Base-by-base conservation (phyloP, 2,329 filamentous ascomycete species). In the Colletotrichum sp. region DNA sequence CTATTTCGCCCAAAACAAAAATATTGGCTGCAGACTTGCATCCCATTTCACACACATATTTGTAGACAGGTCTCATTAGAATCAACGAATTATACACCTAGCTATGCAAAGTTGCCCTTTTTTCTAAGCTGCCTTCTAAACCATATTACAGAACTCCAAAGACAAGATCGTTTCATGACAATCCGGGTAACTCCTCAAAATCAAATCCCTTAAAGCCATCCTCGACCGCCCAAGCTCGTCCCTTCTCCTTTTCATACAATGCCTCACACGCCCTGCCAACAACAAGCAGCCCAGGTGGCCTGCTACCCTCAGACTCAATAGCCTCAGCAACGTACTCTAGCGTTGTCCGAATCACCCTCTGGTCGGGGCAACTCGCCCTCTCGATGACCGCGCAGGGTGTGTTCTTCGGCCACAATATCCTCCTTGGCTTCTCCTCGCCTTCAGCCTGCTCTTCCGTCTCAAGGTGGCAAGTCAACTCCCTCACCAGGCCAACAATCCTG, bases 301-400 rank as follows among this genome's bases (percentile, higher is more conserved):
- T 88, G 79, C 94, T 97, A 0, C 97, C 97, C 81, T 98, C 95
- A 66, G 94, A 92, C 83, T 98, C 96, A 61, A 99, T 93, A 0
- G 97, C 97, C 68, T 92, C 90, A 28, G 90, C 94, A 2, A 98
- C 95, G 80, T 94, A 90, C 79, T 93, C 90, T 28, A 99, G 86
- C 1, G 95, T 98, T 2, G 96, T 97, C 72, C 97, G 90, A 32
- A 99, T 96, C 19, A 99, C 95, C 65, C 96, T 90, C 86, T 99
- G 97, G 82, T 99, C 97, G 0, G 95, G 94, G 82, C 97, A 99
- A 77, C 95, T 98, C 8, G 97, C 97, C 44, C 97, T 91, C 85
- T 99, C 97, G 71, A 99, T 91, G 13, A 99, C 96, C 1, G 96
- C 96, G 81, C 96, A 98, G 0, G 96, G 96, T 1, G 96, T 97